These are phyloP conservation scores for Hypomyces rosellus DNA, from an alignment of 2,329 filamentous ascomycete genomes.

Conservation along the genomic window DNA sequence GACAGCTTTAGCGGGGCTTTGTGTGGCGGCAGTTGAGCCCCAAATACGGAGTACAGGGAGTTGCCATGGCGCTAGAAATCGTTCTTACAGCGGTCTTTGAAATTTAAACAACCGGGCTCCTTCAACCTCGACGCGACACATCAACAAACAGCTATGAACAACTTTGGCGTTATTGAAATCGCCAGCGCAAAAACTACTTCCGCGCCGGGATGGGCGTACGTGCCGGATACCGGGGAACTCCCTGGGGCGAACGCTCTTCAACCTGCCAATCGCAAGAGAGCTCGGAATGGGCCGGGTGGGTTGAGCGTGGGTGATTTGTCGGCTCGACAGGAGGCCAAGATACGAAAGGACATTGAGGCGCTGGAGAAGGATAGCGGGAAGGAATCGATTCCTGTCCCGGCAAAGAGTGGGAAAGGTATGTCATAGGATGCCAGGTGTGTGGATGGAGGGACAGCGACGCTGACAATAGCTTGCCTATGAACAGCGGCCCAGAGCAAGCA, in stretches of 20 bases:
- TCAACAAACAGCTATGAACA: constrained; percentile 43
- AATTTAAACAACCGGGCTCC: no score
- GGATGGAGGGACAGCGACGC: constrained; percentile 5
- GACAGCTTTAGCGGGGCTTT: no score
- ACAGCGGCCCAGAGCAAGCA: constrained; percentile 45
- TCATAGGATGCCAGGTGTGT: neutral
- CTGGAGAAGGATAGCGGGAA: constrained; percentile 74
- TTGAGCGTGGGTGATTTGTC: constrained; percentile 58
- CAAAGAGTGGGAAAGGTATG: constrained; percentile 42
- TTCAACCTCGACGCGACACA: neutral
- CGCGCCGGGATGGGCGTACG: constrained; percentile 88
- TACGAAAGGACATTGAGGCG: constrained; percentile 73
- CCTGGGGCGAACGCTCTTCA: constrained; percentile 45
- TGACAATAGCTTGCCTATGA: neutral
- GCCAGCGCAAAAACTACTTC: constrained; percentile 61
- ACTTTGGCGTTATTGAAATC: constrained; percentile 76
- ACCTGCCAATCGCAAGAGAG: constrained; percentile 63
- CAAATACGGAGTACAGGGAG: no score
- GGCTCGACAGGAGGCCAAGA: constrained; percentile 75
- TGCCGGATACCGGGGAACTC: constrained; percentile 64
- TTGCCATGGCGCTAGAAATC: no score
- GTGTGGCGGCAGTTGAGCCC: no score
- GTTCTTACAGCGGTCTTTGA: no score
- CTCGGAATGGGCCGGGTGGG: constrained; percentile 48
- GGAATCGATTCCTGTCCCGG: constrained; percentile 65